Base-by-base conservation (phyloP, 768 basidiomycete species). In the Holtermanniella nyarrowii region DNA sequence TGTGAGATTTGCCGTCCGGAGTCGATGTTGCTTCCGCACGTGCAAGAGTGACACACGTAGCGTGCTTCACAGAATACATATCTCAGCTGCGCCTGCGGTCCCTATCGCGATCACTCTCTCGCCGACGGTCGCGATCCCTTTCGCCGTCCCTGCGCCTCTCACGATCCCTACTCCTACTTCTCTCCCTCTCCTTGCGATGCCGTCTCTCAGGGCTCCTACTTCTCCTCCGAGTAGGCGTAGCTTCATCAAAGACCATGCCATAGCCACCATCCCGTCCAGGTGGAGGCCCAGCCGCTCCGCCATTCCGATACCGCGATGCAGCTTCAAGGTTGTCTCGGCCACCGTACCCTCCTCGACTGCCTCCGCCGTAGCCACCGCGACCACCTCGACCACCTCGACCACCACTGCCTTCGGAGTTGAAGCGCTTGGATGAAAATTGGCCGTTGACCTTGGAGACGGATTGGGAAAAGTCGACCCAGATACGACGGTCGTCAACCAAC, bases 381-480 rank as follows among this genome's bases (percentile, higher is more conserved):
- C 64, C 63, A 20, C 66, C 56, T 51, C 75, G 63, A 58, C 55
- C 44, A 27, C 65, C 55, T 41, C 63, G 44, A 1, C 58, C 55
- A 22, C 61, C 49, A 13, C 64, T 57, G 5, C 55, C 44, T 13
- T 52, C 56, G 14, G 50, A 48, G 12, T 55, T 61, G 12, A 48
- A 48, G 2, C 59, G 73, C 61, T 77, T 79, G 50, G 83, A 79
- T 52, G 85, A 76, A 73, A 88, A 89, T 3, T 87, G 68, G 10
- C 74, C 81, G 68, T 93, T 91, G 45, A 88, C 72, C 45, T 84
- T 84, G 2, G 90, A 85, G 46, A 99, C 93, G 13, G 91, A 95
- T 77, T 97, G 90, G 5, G 88, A 91, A 77, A 99, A 97, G 73
- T 97, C 95, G 56, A 99, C 93, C 88, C 93, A 97, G 63, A 99